Base-by-base conservation (phyloP, 805 yeast genomes). In the Metschnikowia bowlesiae region DNA sequence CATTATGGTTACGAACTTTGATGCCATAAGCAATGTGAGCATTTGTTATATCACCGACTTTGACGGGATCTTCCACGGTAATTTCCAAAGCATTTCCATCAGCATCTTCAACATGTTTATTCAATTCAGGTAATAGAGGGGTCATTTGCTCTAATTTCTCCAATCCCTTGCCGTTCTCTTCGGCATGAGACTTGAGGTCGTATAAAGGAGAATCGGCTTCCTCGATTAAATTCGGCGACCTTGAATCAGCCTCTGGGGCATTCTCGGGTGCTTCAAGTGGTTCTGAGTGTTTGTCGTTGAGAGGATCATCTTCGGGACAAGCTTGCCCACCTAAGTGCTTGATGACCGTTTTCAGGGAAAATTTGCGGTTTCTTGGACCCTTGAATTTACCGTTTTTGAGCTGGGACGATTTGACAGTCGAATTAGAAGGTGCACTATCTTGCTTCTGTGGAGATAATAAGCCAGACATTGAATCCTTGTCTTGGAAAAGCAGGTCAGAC, bases 11-110 rank as follows among this genome's bases (percentile, higher is more conserved):
- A 45, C 68, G 76, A 13, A 95, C 82, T 33, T 78, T 79, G 22
- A 94, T 88, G 2, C 86, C 80, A 66, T 92, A 94, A 6, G 87
- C 96, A 2, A 92, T 87, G 65, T 94, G 96, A 1, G 96, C 87
- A 39, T 84, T 81, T 0, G 98, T 83, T 41, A 91, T 69, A 56
- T 94, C 99, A 3, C 97, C 96, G 4, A 94, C 91, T 64, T 88
- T 89, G 57, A 83, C 78, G 0, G 98, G 98, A 65, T 91, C 97
- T 2, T 92, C 92, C 10, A 91, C 96, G 1, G 82, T 67, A 35
- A 91, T 85, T 4, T 79, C 82, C 53, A 87, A 76, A 14, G 69
- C 65, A 38, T 67, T 72, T 2, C 48, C 50, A 5, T 44, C 31
- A 5, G 46, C 26, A 8, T 18, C 45, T 43, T 41, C 42, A 26